A percentile compares a stretch with the other conserved stretches of the same genome.
phyloP scores from a whole-genome alignment of 371 early-diverging fungal genomes.

The Parasitella parasitica region DNA sequence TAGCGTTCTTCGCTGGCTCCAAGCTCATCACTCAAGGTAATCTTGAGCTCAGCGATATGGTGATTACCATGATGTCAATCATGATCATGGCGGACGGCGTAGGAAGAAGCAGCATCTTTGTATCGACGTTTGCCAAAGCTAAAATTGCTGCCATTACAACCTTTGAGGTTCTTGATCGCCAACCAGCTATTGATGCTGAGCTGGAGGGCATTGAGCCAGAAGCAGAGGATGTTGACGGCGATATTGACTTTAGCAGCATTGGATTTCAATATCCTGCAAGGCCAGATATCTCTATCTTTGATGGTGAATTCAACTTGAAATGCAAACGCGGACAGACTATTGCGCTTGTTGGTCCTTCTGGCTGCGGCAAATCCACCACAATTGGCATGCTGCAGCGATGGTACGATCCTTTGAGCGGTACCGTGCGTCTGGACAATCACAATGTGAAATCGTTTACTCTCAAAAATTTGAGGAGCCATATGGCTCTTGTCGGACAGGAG shows the following conservation, averaged over 20 bases:
- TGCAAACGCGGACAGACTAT: constrained; percentile 75
- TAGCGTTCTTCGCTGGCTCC: constrained; percentile 60
- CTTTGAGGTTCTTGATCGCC: constrained; percentile 71
- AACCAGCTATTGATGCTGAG: constrained; percentile 69
- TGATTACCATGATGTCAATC: constrained; percentile 63
- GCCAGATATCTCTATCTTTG: constrained; percentile 73
- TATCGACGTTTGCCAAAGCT: constrained; percentile 72
- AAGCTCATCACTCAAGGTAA: constrained; percentile 42
- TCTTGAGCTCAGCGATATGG: constrained; percentile 43
- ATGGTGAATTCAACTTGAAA: constrained; percentile 67
- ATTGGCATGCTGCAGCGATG: constrained; percentile 84
- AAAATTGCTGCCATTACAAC: constrained; percentile 77
- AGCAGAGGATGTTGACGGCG: constrained; percentile 42
- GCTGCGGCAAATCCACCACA: constrained; percentile 87
- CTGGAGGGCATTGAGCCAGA: constrained; percentile 55
- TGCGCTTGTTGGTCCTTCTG: constrained; percentile 85
- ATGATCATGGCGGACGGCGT: constrained; percentile 71
- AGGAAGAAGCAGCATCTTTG: constrained; percentile 55
- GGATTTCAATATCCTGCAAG: constrained; percentile 85
- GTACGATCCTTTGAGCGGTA: constrained; percentile 74
- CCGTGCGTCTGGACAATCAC: constrained; percentile 64
- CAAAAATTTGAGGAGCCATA: constrained; percentile 62
- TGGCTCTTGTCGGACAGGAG: constrained; percentile 88
- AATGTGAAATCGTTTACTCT: constrained; percentile 65
- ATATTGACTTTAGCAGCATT: constrained; percentile 56